Evolutionary conservation across 2,329 filamentous ascomycete genomes (phyloP), one percentile per base, ranked within the genome.

Genomic region (Lachnellula willkommii): DNA sequence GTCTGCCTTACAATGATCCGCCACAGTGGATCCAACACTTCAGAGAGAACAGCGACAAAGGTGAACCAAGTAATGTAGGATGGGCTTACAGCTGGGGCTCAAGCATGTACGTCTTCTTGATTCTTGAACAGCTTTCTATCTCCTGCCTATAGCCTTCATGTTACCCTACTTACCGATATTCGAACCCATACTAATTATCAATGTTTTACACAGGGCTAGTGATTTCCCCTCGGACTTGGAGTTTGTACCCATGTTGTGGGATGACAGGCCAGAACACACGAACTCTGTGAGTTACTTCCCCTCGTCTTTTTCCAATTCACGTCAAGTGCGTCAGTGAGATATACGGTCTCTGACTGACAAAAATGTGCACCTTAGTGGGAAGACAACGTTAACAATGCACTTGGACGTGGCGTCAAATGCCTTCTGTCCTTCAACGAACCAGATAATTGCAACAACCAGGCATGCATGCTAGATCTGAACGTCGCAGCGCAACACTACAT

Each of bases 401-500:
- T 56, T 4, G 28, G 40, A n/a, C 50, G 45, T 9, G 49, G 54
- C 6, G 20, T 45, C n/a, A 49, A 49, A 17, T 26, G 43, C 39
- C 26, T 56, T 24, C 36, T 56, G 11, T 39, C 32, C 17, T 56
- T 52, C 49, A 52, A 56, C 14, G 49, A 56, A 39, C 49, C 54
- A 14, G 50, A 56, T 20, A 11, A 20, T 6, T 52, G 49, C 43
- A 42, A 14, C 7, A 35, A 48, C 35, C 40, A 52, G 26, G 20
- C 42, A 12, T 57, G 50, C 26, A 51, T 58, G 42, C 4, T n/a
- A 14, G 12, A 26, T 15, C 46, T 17, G 26, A 1, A 35, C 24
- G 42, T 22, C 26, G 75, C 74, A 12, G 74, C 71, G 7, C 52
- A 60, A 4, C 68, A 63, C 5, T 75, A 70, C 63, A 68, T 65